These are phyloP conservation scores for Cardamine resedifolia DNA, from an alignment of 345 rosid genomes.

Conservation along the genomic window DNA sequence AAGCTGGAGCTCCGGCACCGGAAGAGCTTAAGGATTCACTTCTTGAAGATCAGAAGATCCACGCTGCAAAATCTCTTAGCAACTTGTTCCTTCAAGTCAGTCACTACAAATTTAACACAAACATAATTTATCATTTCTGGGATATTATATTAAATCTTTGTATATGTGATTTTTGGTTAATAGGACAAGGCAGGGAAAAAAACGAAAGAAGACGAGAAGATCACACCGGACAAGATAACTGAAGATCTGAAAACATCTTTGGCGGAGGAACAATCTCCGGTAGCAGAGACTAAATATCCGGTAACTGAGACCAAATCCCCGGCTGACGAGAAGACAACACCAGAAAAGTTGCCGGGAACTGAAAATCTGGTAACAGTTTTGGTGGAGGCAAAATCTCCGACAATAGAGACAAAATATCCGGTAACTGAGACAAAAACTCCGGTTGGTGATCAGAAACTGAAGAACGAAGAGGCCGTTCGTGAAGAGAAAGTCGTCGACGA, in stretches of 20 bases:
- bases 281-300: not conserved
- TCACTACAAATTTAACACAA: not conserved
- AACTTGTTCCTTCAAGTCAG: constrained; percentile 33
- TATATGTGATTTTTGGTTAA: not conserved
- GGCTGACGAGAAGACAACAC: constrained; percentile 10
- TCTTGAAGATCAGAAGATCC: constrained; percentile 26
- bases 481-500: not conserved
- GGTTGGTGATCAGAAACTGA: not conserved
- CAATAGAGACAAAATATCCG: not conserved
- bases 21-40: constrained; percentile 28
- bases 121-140: not conserved
- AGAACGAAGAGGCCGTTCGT: constrained; percentile 1
- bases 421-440: not conserved
- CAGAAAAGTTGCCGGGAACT: not conserved
- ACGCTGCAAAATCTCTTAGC: constrained; percentile 31
- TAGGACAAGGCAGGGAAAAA: constrained; percentile 24
- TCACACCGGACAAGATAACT: not conserved
- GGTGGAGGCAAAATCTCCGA: not conserved
- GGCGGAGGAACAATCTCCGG: not conserved
- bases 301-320: not conserved
- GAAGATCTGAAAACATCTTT: constrained; percentile 20
- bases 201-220: constrained; percentile 16
- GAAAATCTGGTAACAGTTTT: constrained; percentile 14
- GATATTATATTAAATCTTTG: not conserved
- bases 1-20: constrained; percentile 27